A percentile compares a stretch with the other conserved stretches of the same genome.
Conservation (phyloP, 495 filamentous ascomycete genomes). For the Bacidia gigantensis region DNA sequence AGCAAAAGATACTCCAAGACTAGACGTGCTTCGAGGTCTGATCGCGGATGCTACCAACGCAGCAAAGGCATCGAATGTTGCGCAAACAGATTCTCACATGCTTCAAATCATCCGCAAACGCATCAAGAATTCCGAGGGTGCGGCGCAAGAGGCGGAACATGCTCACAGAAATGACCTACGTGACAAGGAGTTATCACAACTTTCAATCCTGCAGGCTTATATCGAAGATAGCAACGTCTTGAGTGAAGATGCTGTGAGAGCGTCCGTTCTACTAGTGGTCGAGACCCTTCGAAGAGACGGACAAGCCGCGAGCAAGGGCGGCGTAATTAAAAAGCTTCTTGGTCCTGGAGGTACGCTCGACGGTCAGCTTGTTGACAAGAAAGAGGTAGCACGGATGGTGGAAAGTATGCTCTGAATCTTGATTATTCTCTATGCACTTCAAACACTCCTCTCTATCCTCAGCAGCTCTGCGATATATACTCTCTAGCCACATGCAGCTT, state of each 20-base stretch:
- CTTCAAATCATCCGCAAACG: constrained; percentile 46
- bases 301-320: constrained; percentile 31
- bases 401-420: constrained; percentile 3
- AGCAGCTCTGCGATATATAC: not conserved
- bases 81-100: constrained; percentile 43
- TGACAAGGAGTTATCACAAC: constrained; percentile 43
- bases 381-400: constrained; percentile 34
- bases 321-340: constrained; percentile 35
- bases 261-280: constrained; percentile 31
- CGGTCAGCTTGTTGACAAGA: constrained; percentile 39
- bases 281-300: constrained; percentile 29
- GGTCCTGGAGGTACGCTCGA: constrained; percentile 34
- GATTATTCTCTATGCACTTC: not conserved
- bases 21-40: constrained; percentile 45
- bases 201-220: constrained; percentile 43
- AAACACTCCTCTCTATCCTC: not conserved
- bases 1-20: constrained; percentile 42
- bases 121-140: constrained; percentile 31
- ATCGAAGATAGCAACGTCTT: constrained; percentile 37
- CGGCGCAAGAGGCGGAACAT: constrained; percentile 37
- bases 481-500: not conserved
- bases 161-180: constrained; percentile 42
- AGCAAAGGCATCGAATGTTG: constrained; percentile 43
- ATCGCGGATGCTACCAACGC: constrained; percentile 51
- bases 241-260: constrained; percentile 35